phyloP scores from a whole-genome alignment of 805 yeast genomes.

The Yamadazyma phyllophila region DNA sequence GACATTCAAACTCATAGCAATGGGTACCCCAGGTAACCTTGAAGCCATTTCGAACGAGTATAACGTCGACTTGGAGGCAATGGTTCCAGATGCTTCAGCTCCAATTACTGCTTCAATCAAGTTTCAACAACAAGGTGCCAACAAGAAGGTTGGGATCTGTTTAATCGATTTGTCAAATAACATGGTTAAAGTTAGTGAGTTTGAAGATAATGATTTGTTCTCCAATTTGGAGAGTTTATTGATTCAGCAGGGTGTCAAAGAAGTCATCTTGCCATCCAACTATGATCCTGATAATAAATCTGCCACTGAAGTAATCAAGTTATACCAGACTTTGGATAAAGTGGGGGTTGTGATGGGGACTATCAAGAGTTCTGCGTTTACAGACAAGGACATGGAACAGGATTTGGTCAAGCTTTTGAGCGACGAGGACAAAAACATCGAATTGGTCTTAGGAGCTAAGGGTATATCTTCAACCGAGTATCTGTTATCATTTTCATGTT shows the following conservation, averaged over 20 bases:
- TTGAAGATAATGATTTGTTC: constrained; percentile 82
- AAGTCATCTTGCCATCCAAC: constrained; percentile 60
- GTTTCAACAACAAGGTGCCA: constrained; percentile 32
- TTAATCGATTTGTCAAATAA: constrained; percentile 72
- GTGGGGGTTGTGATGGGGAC: constrained; percentile 74
- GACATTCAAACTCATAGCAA: constrained; percentile 53
- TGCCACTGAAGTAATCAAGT: constrained; percentile 55
- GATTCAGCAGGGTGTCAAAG: constrained; percentile 88
- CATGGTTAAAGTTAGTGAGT: constrained; percentile 70
- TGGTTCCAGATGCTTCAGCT: constrained; percentile 47
- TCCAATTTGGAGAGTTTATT: constrained; percentile 83
- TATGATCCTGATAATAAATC: constrained; percentile 40
- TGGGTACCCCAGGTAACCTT: constrained; percentile 90
- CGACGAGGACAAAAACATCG: constrained; percentile 29
- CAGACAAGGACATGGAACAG: constrained; percentile 66
- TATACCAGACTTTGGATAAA: constrained; percentile 64
- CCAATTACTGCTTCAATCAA: constrained; percentile 43
- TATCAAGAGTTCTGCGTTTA: constrained; percentile 55
- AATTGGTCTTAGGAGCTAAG: constrained; percentile 51
- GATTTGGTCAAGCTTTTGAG: constrained; percentile 69
- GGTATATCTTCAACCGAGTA: constrained; percentile 47
- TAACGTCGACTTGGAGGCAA: constrained; percentile 53
- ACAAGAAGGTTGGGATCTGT: constrained; percentile 67
- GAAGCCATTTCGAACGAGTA: constrained; percentile 45
- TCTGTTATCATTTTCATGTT: constrained; percentile 55